These are phyloP conservation scores for Pseudocercospora crystallina DNA, from an alignment of 2,329 filamentous ascomycete genomes.

Conservation along the genomic window DNA sequence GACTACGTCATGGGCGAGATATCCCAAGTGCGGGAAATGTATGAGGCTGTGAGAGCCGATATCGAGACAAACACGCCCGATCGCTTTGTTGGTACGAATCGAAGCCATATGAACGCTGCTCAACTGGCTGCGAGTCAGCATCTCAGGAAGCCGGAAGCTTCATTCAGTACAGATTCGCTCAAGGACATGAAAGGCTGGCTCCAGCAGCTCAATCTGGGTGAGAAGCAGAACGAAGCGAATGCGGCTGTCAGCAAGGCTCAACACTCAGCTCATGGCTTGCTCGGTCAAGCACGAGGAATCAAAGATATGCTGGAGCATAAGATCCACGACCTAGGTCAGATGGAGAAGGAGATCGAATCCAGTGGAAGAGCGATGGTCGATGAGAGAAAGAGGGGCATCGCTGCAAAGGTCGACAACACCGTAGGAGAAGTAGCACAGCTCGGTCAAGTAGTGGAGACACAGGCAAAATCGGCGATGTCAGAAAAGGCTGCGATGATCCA, in stretches of 20 bases:
- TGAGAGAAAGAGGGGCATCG: slow-evolving; percentile 19
- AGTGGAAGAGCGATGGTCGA: slow-evolving; percentile 15
- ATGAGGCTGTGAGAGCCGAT: slow-evolving; percentile 17
- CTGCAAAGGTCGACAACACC: slow-evolving; percentile 10
- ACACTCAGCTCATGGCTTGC: slow-evolving; percentile 11
- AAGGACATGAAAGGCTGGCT: slow-evolving; percentile 1
- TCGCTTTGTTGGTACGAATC: slow-evolving; percentile 17
- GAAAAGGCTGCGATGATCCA: neutral
- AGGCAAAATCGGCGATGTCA: slow-evolving; percentile 13
- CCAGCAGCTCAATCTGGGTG: slow-evolving; percentile 2
- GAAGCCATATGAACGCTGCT: neutral
- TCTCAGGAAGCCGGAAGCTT: neutral
- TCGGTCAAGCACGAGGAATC: slow-evolving; percentile 15
- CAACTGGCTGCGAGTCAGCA: neutral
- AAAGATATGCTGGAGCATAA: slow-evolving; percentile 20
- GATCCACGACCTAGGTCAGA: slow-evolving; percentile 19
- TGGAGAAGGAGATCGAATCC: slow-evolving; percentile 24
- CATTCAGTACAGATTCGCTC: slow-evolving; percentile 4
- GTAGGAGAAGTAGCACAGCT: slow-evolving; percentile 16
- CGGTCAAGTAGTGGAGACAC: slow-evolving; percentile 16
- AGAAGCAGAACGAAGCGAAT: slow-evolving; percentile 19
- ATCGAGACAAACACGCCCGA: slow-evolving; percentile 23
- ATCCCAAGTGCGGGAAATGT: slow-evolving; percentile 20
- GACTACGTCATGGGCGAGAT: slow-evolving; percentile 17
- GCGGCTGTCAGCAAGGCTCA: slow-evolving; percentile 16